Percentiles rank a stretch among this genome's conserved stretches.
phyloP scores from a whole-genome alignment of 2,329 filamentous ascomycete genomes.

The Ramichloridium luteum region DNA sequence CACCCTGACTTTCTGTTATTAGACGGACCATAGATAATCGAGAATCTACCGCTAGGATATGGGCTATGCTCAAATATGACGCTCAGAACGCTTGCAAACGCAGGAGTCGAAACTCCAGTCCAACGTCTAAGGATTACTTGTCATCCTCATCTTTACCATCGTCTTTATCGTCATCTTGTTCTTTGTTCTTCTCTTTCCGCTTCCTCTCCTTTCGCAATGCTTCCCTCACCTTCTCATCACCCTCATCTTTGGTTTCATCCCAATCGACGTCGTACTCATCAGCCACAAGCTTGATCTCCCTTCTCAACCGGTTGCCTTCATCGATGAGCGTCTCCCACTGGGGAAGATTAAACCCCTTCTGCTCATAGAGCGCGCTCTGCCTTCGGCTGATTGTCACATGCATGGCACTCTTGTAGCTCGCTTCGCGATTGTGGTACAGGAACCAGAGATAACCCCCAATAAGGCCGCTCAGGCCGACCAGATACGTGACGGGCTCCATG shows the following conservation, averaged over 20 bases:
- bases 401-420: slow-evolving; percentile 71
- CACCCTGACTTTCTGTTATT: too few relatives aligned
- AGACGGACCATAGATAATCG: too few relatives aligned
- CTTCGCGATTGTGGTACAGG: slow-evolving; percentile 79
- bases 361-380: slow-evolving; percentile 64
- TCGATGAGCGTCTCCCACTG: slow-evolving; percentile 70
- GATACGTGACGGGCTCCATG: slow-evolving; percentile 82
- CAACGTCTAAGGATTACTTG: neutral
- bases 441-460: slow-evolving; percentile 93
- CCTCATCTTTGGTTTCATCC: slow-evolving; percentile 22
- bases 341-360: slow-evolving; percentile 60
- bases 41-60: too few relatives aligned
- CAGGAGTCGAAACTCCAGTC: too few relatives aligned
- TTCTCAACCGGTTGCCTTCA: slow-evolving; percentile 63
- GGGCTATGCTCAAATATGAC: too few relatives aligned
- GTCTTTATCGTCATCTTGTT: slow-evolving; percentile 27
- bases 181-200: slow-evolving; percentile 15
- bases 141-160: slow-evolving; percentile 46
- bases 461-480: slow-evolving; percentile 72
- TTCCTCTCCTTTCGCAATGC: slow-evolving; percentile 45
- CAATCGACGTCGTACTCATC: slow-evolving; percentile 84
- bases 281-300: slow-evolving; percentile 69
- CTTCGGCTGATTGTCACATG: slow-evolving; percentile 73
- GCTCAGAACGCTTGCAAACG: too few relatives aligned
- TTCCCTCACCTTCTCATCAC: slow-evolving; percentile 21